Base-by-base conservation (phyloP, 495 filamentous ascomycete genomes). In the Zalerion maritima region DNA sequence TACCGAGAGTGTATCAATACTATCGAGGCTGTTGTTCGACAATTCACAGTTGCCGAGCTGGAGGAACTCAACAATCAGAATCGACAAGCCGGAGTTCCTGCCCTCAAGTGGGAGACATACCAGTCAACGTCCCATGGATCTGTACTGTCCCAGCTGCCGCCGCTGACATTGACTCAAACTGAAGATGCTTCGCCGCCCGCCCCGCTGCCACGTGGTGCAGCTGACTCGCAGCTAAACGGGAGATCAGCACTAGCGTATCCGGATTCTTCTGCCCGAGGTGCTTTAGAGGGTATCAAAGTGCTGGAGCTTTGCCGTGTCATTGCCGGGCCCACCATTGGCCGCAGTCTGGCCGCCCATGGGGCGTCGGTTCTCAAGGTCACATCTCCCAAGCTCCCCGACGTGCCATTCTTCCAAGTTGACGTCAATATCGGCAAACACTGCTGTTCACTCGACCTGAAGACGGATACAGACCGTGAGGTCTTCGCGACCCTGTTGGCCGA, bases 371-470 rank as follows among this genome's bases (percentile, higher is more conserved):
- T 81, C 37, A 81, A 81, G 44, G 62, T 84, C 37, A 81, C 78
- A 10, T 75, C 69, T 15, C 68, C 73, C 0, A 55, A 62, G 19
- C 58, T 81, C 14, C 69, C 69, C 9, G 78, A 84, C 34, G 78
- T 84, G 6, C 77, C 78, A 0, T 81, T 81, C 57, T 84, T 81
- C 58, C 78, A 81, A 46, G 73, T 84, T 6, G 78, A 82, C 38
- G 74, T 74, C 24, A 83, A 85, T 49, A 70, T 74, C 42, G 75
- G 78, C 33, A 83, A 82, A 46, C 57, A 57, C 34, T 44, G 51
- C 2, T 43, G 49, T 17, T 41, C 48, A 13, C 49, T 83, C 9
- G 65, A 82, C 36, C 58, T 83, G 13, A 70, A 70, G 33, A 55
- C 44, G 34, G 42, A 57, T 1, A 48, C 54, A 18, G 73, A 69